phyloP scores from a whole-genome alignment of 2,329 filamentous ascomycete species.

The Byssothecium circinans region DNA sequence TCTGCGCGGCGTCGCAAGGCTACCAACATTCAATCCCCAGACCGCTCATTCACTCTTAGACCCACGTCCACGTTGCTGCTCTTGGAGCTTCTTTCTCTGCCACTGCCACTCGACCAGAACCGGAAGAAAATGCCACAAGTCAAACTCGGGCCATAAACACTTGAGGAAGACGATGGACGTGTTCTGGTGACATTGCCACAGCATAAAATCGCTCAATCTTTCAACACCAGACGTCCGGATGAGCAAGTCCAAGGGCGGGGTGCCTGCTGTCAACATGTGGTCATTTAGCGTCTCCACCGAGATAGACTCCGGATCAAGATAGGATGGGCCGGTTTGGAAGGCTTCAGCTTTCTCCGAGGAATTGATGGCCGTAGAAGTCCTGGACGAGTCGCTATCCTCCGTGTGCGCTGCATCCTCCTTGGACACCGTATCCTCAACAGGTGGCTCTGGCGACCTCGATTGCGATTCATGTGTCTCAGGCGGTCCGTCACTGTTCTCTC shows the following conservation, averaged over 20 bases:
- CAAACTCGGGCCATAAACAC: conserved; percentile 94
- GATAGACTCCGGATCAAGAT: conserved; percentile 83
- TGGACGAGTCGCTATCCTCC: conserved; percentile 31
- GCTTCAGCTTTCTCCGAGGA: conserved; percentile 37
- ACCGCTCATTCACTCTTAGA: conserved; percentile 28
- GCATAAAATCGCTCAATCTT: conserved; percentile 94
- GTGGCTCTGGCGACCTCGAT: conserved; percentile 40
- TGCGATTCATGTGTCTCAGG: conserved; percentile 31
- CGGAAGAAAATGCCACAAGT: conserved; percentile 88
- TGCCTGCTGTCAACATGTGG: conserved; percentile 84
- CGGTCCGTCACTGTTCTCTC: conserved; percentile 40
- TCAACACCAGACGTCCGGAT: conserved; percentile 92
- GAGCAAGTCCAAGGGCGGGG: conserved; percentile 87
- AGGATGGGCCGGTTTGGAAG: conserved; percentile 15
- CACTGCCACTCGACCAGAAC: conserved; percentile 89
- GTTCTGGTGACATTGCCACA: conserved; percentile 94
- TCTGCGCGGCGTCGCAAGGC: conserved; percentile 1
- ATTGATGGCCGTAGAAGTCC: conserved; percentile 44
- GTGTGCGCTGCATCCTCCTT: conserved; percentile 32
- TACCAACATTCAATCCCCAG: not conserved
- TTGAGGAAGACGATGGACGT: conserved; percentile 92
- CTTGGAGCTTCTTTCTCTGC: conserved; percentile 52
- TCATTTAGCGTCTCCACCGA: conserved; percentile 77
- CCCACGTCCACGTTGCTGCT: conserved; percentile 37
- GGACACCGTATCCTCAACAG: conserved; percentile 40